Evolutionary conservation across 1,139 yeast species (phyloP), one percentile per base, ranked within the genome.

Genomic region (Blastobotrys indianensis): DNA sequence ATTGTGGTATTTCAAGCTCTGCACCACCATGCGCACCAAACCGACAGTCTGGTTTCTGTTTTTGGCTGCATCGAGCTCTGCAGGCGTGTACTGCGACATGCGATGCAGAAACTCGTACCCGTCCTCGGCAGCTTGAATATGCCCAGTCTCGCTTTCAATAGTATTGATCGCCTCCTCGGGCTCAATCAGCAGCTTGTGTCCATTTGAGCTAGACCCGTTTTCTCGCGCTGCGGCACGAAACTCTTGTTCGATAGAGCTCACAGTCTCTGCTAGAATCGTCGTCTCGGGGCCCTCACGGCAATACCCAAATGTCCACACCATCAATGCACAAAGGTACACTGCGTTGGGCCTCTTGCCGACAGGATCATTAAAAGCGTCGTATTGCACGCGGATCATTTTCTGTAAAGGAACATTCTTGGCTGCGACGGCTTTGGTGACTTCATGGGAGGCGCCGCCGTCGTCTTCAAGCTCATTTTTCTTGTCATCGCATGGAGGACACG

Each of bases 241-340:
- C 30, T 46, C 49, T 9, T 41, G 49, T 29, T 46, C 49, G 40
- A 46, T 46, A 7, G 42, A 33, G 8, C 42, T 37, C 37, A 37
- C 46, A 8, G 47, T 46, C 15, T 46, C 49, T 5, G 49, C 45
- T 1, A 47, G 44, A 17, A 44, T 39, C 23, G 46, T 59, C 2
- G 67, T 59, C 55, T 82, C 87, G 0, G 84, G 80, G 0, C 88
- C 88, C 37, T 69, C 69, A 2, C 68, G 57, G 25, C 69, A 67
- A 59, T 65, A 80, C 43, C 74, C 76, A 54, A 73, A 81, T 0
- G 79, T 70, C 82, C 85, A 82, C 2, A 81, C 63, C 32, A 81
- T 68, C 42, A 82, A 58, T 0, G 76, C 67, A 3, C 78, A 72
- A 44, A 77, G 64, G 5, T 77, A 78, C 15, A 82, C 61, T 32